Conservation (phyloP, 73 alveolate genomes). For the Urostyla sp. region DNA sequence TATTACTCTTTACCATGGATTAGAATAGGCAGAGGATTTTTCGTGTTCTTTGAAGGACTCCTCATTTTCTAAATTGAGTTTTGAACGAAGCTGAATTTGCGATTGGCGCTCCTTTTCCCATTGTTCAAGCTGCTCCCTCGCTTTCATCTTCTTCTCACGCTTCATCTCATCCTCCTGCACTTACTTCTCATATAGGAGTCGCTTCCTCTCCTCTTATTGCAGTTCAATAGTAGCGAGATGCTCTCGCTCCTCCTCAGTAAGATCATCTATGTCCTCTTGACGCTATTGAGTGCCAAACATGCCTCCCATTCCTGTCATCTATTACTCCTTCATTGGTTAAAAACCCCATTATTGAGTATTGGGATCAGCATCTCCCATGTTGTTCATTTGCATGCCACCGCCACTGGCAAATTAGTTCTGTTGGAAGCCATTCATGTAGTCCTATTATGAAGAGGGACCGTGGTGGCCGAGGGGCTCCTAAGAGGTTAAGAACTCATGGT, state of each 20-base stretch:
- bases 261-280: conserved; percentile 2
- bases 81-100: conserved; percentile 39
- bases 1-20: conserved; percentile 70
- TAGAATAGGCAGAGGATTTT: conserved; percentile 13
- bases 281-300: background rate
- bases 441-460: too few species aligned
- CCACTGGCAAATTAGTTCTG: too few species aligned
- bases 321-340: background rate
- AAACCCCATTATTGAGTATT: background rate
- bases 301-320: conserved; percentile 1
- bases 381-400: conserved; percentile 6
- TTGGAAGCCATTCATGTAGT: too few species aligned
- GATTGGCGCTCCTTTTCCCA: conserved; percentile 44
- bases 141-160: conserved; percentile 28
- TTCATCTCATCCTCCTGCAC: conserved; percentile 40
- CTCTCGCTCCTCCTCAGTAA: conserved; percentile 38
- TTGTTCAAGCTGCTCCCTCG: conserved; percentile 39
- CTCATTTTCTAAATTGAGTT: conserved; percentile 61
- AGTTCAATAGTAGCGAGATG: background rate
- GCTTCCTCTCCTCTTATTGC: conserved; percentile 43
- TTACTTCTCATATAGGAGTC: conserved; percentile 17
- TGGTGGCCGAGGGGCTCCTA: too few species aligned
- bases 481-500: too few species aligned
- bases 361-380: background rate
- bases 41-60: conserved; percentile 18